Conservation (phyloP, 2,329 filamentous ascomycete species). For the Phaeosphaeria sp. region DNA sequence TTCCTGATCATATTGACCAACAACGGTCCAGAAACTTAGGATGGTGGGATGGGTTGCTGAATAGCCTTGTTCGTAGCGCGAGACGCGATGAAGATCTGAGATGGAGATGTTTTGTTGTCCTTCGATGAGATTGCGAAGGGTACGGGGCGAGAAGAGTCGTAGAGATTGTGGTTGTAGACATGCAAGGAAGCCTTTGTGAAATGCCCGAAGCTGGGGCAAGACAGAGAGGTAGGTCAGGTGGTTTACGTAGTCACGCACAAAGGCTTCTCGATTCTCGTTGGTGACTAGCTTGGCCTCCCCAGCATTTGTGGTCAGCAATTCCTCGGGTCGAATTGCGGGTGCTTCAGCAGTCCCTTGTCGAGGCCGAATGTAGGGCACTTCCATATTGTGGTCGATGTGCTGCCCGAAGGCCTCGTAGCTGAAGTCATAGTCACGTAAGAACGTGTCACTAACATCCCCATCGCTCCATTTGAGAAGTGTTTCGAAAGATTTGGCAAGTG, state of each 20-base stretch:
- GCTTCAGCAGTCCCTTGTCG: background rate
- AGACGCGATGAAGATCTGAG: conserved; percentile 70
- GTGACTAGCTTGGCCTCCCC: conserved; percentile 76
- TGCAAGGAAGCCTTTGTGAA: conserved; percentile 78
- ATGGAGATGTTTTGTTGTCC: conserved; percentile 84
- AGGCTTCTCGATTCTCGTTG: conserved; percentile 76
- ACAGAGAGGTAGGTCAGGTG: conserved; percentile 84
- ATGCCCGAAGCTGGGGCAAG: conserved; percentile 77
- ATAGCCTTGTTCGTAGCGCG: conserved; percentile 83
- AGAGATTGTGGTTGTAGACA: conserved; percentile 76
- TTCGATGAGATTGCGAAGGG: conserved; percentile 81
- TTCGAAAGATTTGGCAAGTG: conserved; percentile 75
- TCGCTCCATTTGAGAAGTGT: conserved; percentile 79
- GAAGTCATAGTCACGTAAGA: conserved; percentile 86
- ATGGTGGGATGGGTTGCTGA: conserved; percentile 72
- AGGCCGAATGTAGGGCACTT: conserved; percentile 16
- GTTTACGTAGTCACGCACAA: conserved; percentile 82
- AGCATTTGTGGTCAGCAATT: background rate
- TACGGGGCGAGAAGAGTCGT: conserved; percentile 47
- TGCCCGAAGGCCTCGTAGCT: conserved; percentile 67
- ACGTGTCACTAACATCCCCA: conserved; percentile 80
- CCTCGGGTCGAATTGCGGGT: background rate
- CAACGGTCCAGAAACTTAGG: conserved; percentile 82
- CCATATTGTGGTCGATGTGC: conserved; percentile 63
- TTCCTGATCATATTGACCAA: conserved; percentile 68